phyloP scores from a whole-genome alignment of 345 rosid genomes.

The Populus davidiana region DNA sequence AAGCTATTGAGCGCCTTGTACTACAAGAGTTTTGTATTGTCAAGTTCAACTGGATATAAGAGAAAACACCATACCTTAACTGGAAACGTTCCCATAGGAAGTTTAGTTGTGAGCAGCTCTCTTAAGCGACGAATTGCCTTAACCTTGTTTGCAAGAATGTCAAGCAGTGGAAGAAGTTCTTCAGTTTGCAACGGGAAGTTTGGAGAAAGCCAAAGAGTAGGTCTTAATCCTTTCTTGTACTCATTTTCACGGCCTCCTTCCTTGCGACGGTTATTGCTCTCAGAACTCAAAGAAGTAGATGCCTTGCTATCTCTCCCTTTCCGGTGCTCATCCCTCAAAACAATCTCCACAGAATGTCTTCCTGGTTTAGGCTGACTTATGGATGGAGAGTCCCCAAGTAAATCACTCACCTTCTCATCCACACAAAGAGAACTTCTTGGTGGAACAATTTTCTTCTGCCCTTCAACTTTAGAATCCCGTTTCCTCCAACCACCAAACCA shows the following conservation, averaged over 20 bases:
- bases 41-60: conserved; percentile 1
- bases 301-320: conserved; percentile 57
- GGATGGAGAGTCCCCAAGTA: conserved; percentile 64
- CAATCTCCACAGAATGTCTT: conserved; percentile 78
- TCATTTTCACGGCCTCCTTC: conserved; percentile 76
- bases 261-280: conserved; percentile 45
- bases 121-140: conserved; percentile 95
- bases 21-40: not conserved
- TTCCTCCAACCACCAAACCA: conserved; percentile 98
- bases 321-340: conserved; percentile 51
- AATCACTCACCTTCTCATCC: conserved; percentile 80
- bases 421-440: conserved; percentile 82
- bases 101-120: conserved; percentile 91
- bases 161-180: conserved; percentile 93
- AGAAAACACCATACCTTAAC: conserved; percentile 63
- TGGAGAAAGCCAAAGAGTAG: conserved; percentile 89
- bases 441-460: conserved; percentile 53
- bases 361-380: conserved; percentile 66
- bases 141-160: conserved; percentile 96
- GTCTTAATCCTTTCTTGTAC: conserved; percentile 89
- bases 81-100: conserved; percentile 89
- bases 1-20: not conserved
- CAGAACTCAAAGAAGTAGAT: conserved; percentile 46
- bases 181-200: conserved; percentile 84
- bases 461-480: conserved; percentile 63